Percentiles rank a stretch among this genome's conserved stretches.
Conservation (phyloP, 805 yeast species). For the Lachancea dasiensis region DNA sequence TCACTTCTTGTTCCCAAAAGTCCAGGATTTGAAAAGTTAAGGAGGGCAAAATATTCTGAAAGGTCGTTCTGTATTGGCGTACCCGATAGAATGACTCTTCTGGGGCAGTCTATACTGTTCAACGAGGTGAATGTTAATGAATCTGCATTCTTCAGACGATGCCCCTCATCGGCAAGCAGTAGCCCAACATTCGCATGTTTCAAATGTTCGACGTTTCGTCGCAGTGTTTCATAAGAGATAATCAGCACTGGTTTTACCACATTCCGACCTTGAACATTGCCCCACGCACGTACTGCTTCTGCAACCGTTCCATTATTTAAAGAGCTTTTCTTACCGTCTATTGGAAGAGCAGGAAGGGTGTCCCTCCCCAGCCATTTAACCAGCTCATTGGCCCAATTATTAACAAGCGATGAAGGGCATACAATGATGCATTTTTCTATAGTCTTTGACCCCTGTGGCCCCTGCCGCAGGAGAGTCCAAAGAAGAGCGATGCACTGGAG, state of each 20-base stretch:
- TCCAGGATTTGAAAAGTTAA: slow-evolving; percentile 93
- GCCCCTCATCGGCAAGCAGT: slow-evolving; percentile 82
- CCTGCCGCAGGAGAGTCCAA: slow-evolving; percentile 89
- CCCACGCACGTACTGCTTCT: slow-evolving; percentile 72
- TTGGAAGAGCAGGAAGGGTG: slow-evolving; percentile 79
- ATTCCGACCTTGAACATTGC: slow-evolving; percentile 77
- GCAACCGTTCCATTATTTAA: slow-evolving; percentile 64
- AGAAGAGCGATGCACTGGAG: slow-evolving; percentile 80
- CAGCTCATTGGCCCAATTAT: slow-evolving; percentile 96
- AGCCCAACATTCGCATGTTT: slow-evolving; percentile 78
- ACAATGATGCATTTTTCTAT: slow-evolving; percentile 89
- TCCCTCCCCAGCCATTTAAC: slow-evolving; percentile 94
- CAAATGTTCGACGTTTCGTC: slow-evolving; percentile 75
- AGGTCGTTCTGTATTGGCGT: slow-evolving; percentile 96
- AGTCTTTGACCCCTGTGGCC: slow-evolving; percentile 74
- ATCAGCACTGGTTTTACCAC: slow-evolving; percentile 91
- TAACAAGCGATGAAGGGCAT: slow-evolving; percentile 89
- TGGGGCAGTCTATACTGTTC: slow-evolving; percentile 72
- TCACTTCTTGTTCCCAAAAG: slow-evolving; percentile 77
- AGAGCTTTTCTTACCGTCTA: slow-evolving; percentile 71
- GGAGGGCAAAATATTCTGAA: slow-evolving; percentile 84
- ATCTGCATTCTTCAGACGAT: slow-evolving; percentile 80
- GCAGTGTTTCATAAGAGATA: slow-evolving; percentile 86
- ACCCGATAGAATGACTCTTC: slow-evolving; percentile 91
- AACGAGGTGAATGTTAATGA: slow-evolving; percentile 85